These are phyloP conservation scores for Apiospora kogelbergensis DNA, from an alignment of 2,329 filamentous ascomycete genomes.

Conservation along the genomic window DNA sequence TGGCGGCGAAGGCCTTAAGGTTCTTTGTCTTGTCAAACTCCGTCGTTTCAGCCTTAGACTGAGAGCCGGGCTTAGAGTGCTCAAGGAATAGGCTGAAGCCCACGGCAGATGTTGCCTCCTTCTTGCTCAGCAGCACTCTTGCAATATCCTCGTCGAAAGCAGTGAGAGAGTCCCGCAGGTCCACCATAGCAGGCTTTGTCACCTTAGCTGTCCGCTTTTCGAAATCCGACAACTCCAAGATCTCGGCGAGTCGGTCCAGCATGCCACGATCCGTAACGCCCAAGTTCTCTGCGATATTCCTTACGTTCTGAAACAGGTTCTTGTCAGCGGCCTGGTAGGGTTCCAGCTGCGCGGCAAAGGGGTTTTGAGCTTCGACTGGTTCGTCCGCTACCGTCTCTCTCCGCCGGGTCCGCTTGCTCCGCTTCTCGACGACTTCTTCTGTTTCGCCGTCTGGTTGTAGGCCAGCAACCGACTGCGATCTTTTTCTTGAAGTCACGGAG, in stretches of 20 bases:
- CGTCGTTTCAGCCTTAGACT: constrained; percentile 46
- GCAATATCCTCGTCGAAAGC: constrained; percentile 55
- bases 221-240: constrained; percentile 51
- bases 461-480: constrained; percentile 63
- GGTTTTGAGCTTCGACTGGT: constrained; percentile 49
- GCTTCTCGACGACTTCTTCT: constrained; percentile 58
- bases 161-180: constrained; percentile 49
- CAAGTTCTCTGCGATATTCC: constrained; percentile 54
- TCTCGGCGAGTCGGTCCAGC: constrained; percentile 45
- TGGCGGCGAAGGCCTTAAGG: constrained; percentile 50
- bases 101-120: constrained; percentile 46
- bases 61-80: constrained; percentile 57
- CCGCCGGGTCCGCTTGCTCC: constrained; percentile 65
- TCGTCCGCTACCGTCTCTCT: constrained; percentile 58
- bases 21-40: constrained; percentile 54
- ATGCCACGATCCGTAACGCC: constrained; percentile 51
- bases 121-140: constrained; percentile 52
- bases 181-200: constrained; percentile 44
- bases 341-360: constrained; percentile 55
- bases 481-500: constrained; percentile 52
- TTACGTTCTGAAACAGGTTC: constrained; percentile 55
- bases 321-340: constrained; percentile 57
- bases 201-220: constrained; percentile 52
- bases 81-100: constrained; percentile 64
- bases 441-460: constrained; percentile 51